A percentile compares a stretch with the other conserved stretches of the same genome.
phyloP scores from a whole-genome alignment of 495 filamentous ascomycete genomes.

The Xylaria castorea region DNA sequence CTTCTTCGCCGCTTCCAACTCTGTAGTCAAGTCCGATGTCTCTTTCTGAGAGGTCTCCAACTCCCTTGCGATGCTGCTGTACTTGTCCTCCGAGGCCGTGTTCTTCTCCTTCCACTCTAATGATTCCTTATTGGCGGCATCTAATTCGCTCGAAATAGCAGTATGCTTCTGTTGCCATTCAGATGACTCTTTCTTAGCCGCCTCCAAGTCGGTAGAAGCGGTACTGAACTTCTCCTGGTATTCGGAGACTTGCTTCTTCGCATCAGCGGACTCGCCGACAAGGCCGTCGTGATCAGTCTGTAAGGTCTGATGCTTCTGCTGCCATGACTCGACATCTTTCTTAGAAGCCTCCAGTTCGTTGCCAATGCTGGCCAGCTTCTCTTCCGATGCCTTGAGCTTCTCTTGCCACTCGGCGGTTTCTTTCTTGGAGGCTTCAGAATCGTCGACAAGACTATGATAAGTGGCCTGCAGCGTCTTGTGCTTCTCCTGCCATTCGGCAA shows the following conservation, averaged over 20 bases:
- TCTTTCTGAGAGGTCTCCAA: slow-evolving; percentile 17
- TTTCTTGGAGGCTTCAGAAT: slow-evolving; percentile 4
- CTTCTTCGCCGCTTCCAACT: slow-evolving; percentile 23
- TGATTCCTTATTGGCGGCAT: slow-evolving; percentile 13
- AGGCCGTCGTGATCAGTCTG: slow-evolving; percentile 14
- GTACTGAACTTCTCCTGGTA: slow-evolving; percentile 1
- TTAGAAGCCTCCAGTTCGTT: slow-evolving; percentile 12
- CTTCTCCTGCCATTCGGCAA: slow-evolving; percentile 23
- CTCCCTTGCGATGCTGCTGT: not conserved
- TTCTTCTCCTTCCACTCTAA: slow-evolving; percentile 18
- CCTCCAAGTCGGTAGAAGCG: slow-evolving; percentile 12
- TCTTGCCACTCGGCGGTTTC: slow-evolving; percentile 15
- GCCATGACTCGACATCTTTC: slow-evolving; percentile 14
- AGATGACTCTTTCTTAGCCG: slow-evolving; percentile 14
- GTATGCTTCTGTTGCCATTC: slow-evolving; percentile 26
- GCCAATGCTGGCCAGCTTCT: slow-evolving; percentile 9
- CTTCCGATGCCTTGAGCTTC: slow-evolving; percentile 16
- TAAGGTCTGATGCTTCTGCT: slow-evolving; percentile 21
- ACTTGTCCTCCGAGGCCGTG: slow-evolving; percentile 1
- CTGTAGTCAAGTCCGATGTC: not conserved
- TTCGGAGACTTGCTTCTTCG: slow-evolving; percentile 14
- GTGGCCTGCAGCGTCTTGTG: slow-evolving; percentile 20
- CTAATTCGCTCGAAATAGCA: not conserved
- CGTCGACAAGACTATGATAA: slow-evolving; percentile 9
- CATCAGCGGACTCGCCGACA: slow-evolving; percentile 13